These are phyloP conservation scores for Phanerochaete carnosa DNA, from an alignment of 768 basidiomycete genomes.

Conservation along the genomic window DNA sequence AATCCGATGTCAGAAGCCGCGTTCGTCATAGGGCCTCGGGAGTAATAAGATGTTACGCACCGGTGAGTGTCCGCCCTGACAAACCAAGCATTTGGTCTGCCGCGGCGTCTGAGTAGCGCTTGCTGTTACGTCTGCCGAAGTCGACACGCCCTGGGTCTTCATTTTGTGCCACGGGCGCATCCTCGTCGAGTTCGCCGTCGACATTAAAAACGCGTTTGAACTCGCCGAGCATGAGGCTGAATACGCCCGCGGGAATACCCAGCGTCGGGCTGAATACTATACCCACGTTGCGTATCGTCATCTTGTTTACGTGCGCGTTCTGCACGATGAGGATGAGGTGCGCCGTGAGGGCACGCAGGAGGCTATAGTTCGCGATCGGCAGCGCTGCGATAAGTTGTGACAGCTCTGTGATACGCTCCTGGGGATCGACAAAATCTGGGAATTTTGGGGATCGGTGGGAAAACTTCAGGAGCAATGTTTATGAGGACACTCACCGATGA, in stretches of 20 bases:
- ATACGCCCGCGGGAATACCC: slow-evolving; percentile 96
- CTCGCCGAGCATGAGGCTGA: slow-evolving; percentile 90
- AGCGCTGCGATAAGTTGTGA: slow-evolving; percentile 82
- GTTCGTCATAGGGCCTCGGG: slow-evolving; percentile 25
- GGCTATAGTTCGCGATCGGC: slow-evolving; percentile 89
- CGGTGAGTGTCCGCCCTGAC: slow-evolving; percentile 59
- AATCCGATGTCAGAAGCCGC: slow-evolving; percentile 18
- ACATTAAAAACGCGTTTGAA: slow-evolving; percentile 94
- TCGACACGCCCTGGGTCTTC: slow-evolving; percentile 26
- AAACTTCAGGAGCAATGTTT: background rate
- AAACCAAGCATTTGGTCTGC: slow-evolving; percentile 82
- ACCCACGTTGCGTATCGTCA: slow-evolving; percentile 98
- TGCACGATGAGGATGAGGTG: slow-evolving; percentile 95
- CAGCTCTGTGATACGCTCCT: slow-evolving; percentile 86
- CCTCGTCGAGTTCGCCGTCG: slow-evolving; percentile 36
- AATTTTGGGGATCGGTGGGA: background rate
- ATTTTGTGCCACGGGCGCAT: slow-evolving; percentile 18
- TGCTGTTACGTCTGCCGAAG: slow-evolving; percentile 70
- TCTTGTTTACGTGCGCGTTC: slow-evolving; percentile 89
- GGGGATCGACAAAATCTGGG: slow-evolving; percentile 82
- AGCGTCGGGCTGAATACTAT: slow-evolving; percentile 98
- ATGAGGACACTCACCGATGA: slow-evolving; percentile 71
- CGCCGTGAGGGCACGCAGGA: slow-evolving; percentile 90
- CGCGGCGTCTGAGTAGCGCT: slow-evolving; percentile 78
- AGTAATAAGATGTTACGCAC: slow-evolving; percentile 41